These are phyloP conservation scores for Paracamarosporium sp. DNA, from an alignment of 2,329 filamentous ascomycete genomes.

Conservation along the genomic window DNA sequence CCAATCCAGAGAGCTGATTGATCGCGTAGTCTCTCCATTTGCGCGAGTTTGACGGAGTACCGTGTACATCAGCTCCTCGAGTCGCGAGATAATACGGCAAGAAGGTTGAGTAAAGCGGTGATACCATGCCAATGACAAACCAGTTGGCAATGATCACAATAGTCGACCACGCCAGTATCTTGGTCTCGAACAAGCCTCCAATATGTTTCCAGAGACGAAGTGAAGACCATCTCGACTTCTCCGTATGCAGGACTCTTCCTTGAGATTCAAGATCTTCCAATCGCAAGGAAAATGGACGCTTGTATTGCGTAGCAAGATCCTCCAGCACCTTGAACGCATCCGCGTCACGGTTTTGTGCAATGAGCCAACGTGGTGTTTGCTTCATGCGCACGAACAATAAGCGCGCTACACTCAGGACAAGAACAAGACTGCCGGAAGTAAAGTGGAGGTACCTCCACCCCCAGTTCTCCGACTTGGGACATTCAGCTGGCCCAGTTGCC, in stretches of 20 bases:
- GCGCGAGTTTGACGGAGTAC: slow-evolving; percentile 14
- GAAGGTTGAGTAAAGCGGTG: slow-evolving; percentile 20
- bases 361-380: slow-evolving; percentile 28
- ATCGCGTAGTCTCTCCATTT: slow-evolving; percentile 28
- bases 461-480: slow-evolving; percentile 20
- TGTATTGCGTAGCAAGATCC: slow-evolving; percentile 22
- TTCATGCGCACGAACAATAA: slow-evolving; percentile 24
- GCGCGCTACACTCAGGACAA: slow-evolving; percentile 23
- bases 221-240: slow-evolving; percentile 27
- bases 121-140: slow-evolving; percentile 26
- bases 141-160: slow-evolving; percentile 27
- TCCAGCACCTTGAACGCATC: slow-evolving; percentile 23
- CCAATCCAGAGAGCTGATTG: slow-evolving; percentile 16
- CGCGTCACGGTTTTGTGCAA: slow-evolving; percentile 29
- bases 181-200: slow-evolving; percentile 26
- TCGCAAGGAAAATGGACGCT: slow-evolving; percentile 19
- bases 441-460: slow-evolving; percentile 34
- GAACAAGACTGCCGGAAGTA: slow-evolving; percentile 24
- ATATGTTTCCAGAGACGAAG: slow-evolving; percentile 27
- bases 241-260: slow-evolving; percentile 27
- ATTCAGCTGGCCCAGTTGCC: slow-evolving; percentile 14
- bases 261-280: slow-evolving; percentile 20
- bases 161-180: slow-evolving; percentile 25
- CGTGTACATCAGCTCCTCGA: slow-evolving; percentile 17
- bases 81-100: slow-evolving; percentile 21